Percentiles rank a stretch among this genome's conserved stretches.
These are phyloP conservation scores for Flaveria ramosissima DNA, from an alignment of 129 eudicot genomes.

Conservation along the genomic window DNA sequence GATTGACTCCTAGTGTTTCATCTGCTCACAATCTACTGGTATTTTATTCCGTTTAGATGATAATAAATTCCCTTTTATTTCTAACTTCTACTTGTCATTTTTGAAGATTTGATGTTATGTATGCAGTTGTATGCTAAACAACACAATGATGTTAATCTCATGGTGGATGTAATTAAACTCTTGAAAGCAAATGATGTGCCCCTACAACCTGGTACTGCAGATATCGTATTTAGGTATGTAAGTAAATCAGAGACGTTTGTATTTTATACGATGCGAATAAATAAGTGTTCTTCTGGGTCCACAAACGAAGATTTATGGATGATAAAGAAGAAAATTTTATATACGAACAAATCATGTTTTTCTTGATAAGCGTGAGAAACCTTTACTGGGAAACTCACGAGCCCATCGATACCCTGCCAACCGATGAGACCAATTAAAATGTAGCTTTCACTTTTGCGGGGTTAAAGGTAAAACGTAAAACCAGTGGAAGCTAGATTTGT, in stretches of 20 bases:
- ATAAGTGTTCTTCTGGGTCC: not conserved
- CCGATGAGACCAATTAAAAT: not conserved
- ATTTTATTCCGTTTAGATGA: not conserved
- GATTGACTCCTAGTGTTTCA: constrained; percentile 72
- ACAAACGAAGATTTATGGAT: not conserved
- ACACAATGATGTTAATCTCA: constrained; percentile 65
- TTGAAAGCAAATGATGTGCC: constrained; percentile 72
- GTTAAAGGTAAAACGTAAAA: too few relatives aligned
- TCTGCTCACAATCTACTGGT: constrained; percentile 81
- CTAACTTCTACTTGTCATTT: not conserved
- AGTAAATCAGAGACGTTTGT: not conserved
- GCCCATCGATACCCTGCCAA: not conserved
- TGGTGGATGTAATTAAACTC: constrained; percentile 71
- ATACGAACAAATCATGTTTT: not conserved
- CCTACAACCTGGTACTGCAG: constrained; percentile 89
- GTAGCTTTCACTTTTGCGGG: not conserved
- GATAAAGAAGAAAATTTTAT: not conserved
- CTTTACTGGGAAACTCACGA: not conserved
- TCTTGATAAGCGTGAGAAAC: not conserved
- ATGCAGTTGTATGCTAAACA: constrained; percentile 73
- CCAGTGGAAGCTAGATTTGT: too few relatives aligned
- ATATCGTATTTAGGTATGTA: constrained; percentile 72
- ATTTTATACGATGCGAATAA: not conserved
- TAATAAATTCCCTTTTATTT: not conserved
- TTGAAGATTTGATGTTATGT: constrained; percentile 19